Conservation (phyloP, 257 asterid species). For the Leonotis leonurus region DNA sequence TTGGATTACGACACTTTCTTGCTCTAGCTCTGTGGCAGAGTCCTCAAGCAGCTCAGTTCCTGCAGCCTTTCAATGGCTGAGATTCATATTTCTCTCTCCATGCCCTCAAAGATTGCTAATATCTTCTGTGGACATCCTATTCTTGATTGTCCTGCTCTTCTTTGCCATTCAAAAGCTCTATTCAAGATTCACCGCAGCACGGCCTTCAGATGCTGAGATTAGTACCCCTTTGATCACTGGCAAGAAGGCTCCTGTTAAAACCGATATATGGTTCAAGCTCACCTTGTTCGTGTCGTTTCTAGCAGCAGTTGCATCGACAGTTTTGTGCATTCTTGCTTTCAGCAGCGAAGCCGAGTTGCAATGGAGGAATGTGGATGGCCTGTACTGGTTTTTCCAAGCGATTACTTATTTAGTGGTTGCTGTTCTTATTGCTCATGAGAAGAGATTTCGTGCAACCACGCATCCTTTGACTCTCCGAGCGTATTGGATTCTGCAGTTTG, state of each 20-base stretch:
- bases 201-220: constrained; percentile 28
- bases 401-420: constrained; percentile 36
- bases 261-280: constrained; percentile 46
- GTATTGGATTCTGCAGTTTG: constrained; percentile 50
- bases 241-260: constrained; percentile 27
- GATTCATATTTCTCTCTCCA: constrained; percentile 78
- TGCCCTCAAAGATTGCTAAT: constrained; percentile 71
- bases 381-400: constrained; percentile 63
- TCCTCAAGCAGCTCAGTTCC: constrained; percentile 26
- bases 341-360: neutral
- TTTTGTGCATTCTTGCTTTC: constrained; percentile 38
- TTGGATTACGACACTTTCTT: constrained; percentile 71
- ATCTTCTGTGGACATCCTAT: constrained; percentile 43
- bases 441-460: constrained; percentile 42
- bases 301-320: constrained; percentile 29
- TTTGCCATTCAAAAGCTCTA: constrained; percentile 46
- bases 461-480: constrained; percentile 64
- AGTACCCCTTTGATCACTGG: constrained; percentile 42
- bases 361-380: constrained; percentile 49
- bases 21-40: constrained; percentile 38
- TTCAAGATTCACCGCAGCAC: constrained; percentile 29
- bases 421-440: constrained; percentile 53
- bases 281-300: constrained; percentile 33
- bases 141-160: constrained; percentile 31
- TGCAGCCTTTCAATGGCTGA: constrained; percentile 41